Conservation (phyloP, 768 basidiomycete species). For the Floccularia luteovirens region DNA sequence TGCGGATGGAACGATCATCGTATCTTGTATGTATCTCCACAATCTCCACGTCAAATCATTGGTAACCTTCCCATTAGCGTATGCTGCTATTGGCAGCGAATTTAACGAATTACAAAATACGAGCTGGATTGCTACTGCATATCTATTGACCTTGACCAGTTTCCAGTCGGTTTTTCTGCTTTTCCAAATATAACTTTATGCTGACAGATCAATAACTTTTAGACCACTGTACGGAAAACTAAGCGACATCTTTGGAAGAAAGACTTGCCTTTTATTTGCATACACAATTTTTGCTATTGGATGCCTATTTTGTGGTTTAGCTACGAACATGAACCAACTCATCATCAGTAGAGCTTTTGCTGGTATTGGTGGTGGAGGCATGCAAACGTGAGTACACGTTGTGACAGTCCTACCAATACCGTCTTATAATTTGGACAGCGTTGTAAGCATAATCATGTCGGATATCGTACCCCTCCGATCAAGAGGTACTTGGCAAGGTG, state of each 20-base stretch:
- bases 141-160: conserved; percentile 51
- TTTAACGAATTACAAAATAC: conserved; percentile 56
- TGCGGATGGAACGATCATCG: conserved; percentile 43
- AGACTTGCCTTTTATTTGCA: conserved; percentile 47
- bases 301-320: conserved; percentile 43
- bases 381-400: conserved; percentile 42
- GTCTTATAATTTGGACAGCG: conserved; percentile 18
- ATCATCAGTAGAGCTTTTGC: conserved; percentile 45
- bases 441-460: conserved; percentile 59
- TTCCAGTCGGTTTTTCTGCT: conserved; percentile 37
- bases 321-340: conserved; percentile 46
- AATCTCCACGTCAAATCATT: background rate
- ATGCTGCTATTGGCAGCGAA: conserved; percentile 50
- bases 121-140: conserved; percentile 61
- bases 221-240: conserved; percentile 61
- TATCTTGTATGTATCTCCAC: conserved; percentile 25
- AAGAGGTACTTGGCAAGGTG: conserved; percentile 68
- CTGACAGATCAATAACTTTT: background rate
- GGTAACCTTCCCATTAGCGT: conserved; percentile 20
- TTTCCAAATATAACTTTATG: background rate
- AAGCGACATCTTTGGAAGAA: conserved; percentile 61
- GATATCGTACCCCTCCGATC: conserved; percentile 56
- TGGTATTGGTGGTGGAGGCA: conserved; percentile 56
- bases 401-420: background rate
- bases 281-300: conserved; percentile 48